A percentile compares a stretch with the other conserved stretches of the same genome.
Conservation (phyloP, 345 rosid genomes). For the Psidium guajava region DNA sequence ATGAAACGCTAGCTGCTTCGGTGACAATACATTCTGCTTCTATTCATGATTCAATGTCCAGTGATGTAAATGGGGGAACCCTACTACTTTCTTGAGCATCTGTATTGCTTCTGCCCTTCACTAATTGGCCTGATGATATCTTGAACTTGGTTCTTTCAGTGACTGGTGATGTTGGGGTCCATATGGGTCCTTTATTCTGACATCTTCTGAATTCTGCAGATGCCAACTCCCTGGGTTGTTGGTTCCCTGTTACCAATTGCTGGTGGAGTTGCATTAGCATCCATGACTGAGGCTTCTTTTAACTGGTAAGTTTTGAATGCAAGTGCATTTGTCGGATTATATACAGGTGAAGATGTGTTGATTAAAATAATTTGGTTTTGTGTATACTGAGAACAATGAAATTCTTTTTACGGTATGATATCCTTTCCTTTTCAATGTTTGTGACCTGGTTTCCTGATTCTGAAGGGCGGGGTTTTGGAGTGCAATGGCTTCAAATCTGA, state of each 20-base stretch:
- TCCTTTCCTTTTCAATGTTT: background rate
- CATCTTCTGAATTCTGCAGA: slow-evolving; percentile 21
- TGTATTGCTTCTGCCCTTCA: background rate
- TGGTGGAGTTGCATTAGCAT: slow-evolving; percentile 96
- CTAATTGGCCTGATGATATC: background rate
- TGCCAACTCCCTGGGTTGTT: slow-evolving; percentile 83
- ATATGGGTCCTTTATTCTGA: background rate
- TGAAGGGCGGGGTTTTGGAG: slow-evolving; percentile 82
- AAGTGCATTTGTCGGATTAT: background rate
- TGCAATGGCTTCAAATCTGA: slow-evolving; percentile 89
- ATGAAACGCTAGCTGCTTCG: background rate
- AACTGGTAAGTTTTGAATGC: slow-evolving; percentile 52
- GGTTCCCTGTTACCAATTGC: slow-evolving; percentile 81
- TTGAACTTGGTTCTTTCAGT: background rate
- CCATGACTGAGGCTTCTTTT: slow-evolving; percentile 83
- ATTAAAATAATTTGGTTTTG: background rate
- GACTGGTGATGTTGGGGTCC: background rate
- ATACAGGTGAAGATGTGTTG: background rate
- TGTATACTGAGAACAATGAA: background rate
- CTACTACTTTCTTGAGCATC: background rate
- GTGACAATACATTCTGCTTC: background rate
- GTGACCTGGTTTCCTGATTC: background rate
- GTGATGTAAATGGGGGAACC: background rate
- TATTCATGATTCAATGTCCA: background rate
- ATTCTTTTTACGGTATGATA: background rate